Evolutionary conservation across 1,284 basidiomycete species (phyloP), one percentile per base, ranked within the genome.

Genomic region (Hymenochaete sp.): DNA sequence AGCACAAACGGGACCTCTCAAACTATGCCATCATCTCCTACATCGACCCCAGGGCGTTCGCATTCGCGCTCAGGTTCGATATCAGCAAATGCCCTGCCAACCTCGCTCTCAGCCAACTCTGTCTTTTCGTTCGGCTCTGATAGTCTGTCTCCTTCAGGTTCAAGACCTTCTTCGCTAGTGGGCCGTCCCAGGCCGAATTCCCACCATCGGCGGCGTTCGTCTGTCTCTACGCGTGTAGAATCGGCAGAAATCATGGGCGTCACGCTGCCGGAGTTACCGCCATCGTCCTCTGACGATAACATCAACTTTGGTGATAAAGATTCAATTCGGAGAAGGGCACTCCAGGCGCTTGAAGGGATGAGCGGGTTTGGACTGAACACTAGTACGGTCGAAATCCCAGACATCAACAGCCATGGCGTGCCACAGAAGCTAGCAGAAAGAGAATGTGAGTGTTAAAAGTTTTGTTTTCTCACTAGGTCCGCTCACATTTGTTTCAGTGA

Each of bases 161-260:
- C 61, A 21, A 56, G 49, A 42, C 60, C 48, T 52, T 58, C 45
- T 56, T 59, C 50, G 49, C 56, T 49, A 52, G 60, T 38, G n/a
- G 58, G 52, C 39, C 59, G 60, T 38, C 58, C 72, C 26, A 81
- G 82, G 56, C 81, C 82, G 44, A 74, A 72, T 53, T 88, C 84
- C 0, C 84, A 88, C 55, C 85, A 89, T 55, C 74, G 75, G 24
- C 80, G 85, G 41, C 75, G 78, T 36, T 89, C 86, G 2, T 88
- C 85, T n/a, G 82, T 89, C 21, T 88, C 85, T 3, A 89, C 86
- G 27, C 79, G 85, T 51, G 74, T 70, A 51, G 85, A 89, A 62
- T 88, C 84, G 10, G 83, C 82, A 5, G 85, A 89, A 54, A 68
- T 89, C 57, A 89, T 89, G 85, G 85, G 85, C 35, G 71, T 85